A percentile compares a stretch with the other conserved stretches of the same genome.
Conservation (phyloP, 495 filamentous ascomycete species). For the Schizothecium vesticola region DNA sequence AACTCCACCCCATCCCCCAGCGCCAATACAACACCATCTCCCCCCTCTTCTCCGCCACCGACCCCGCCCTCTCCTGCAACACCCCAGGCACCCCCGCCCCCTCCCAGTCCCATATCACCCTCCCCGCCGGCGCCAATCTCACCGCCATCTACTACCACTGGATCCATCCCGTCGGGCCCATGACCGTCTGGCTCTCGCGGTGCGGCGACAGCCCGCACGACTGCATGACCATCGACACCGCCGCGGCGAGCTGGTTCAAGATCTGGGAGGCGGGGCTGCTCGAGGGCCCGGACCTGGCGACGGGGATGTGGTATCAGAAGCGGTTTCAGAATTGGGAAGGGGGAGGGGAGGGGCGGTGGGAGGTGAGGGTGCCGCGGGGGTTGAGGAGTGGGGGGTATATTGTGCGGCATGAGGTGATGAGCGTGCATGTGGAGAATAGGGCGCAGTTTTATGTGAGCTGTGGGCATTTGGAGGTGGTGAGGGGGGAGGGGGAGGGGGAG, state of each 20-base stretch:
- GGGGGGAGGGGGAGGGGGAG: slow-evolving; percentile 39
- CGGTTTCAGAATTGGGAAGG: slow-evolving; percentile 45
- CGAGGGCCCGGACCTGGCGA: slow-evolving; percentile 40
- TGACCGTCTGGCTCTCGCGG: slow-evolving; percentile 44
- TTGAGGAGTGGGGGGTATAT: slow-evolving; percentile 47
- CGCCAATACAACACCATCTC: slow-evolving; percentile 41
- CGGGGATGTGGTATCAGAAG: slow-evolving; percentile 50
- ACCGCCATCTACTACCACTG: slow-evolving; percentile 48
- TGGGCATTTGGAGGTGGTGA: slow-evolving; percentile 48
- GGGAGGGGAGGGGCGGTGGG: slow-evolving; percentile 37
- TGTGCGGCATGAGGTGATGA: slow-evolving; percentile 51
- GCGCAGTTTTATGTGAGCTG: slow-evolving; percentile 56
- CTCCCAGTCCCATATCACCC: slow-evolving; percentile 35
- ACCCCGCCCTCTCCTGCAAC: slow-evolving; percentile 40
- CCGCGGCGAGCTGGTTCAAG: slow-evolving; percentile 44
- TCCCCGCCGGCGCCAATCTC: slow-evolving; percentile 38
- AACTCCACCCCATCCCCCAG: slow-evolving; percentile 40
- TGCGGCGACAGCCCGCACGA: slow-evolving; percentile 33
- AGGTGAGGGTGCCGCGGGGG: slow-evolving; percentile 42
- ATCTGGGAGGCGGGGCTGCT: slow-evolving; percentile 48
- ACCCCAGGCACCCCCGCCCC: slow-evolving; percentile 36
- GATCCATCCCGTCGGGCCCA: slow-evolving; percentile 50
- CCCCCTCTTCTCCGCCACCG: slow-evolving; percentile 37
- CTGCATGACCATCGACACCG: slow-evolving; percentile 38
- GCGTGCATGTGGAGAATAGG: slow-evolving; percentile 46